Evolutionary conservation across 2,329 filamentous ascomycete species (phyloP), one percentile per base, ranked within the genome.

Genomic region (Biscogniauxia mediterranea): DNA sequence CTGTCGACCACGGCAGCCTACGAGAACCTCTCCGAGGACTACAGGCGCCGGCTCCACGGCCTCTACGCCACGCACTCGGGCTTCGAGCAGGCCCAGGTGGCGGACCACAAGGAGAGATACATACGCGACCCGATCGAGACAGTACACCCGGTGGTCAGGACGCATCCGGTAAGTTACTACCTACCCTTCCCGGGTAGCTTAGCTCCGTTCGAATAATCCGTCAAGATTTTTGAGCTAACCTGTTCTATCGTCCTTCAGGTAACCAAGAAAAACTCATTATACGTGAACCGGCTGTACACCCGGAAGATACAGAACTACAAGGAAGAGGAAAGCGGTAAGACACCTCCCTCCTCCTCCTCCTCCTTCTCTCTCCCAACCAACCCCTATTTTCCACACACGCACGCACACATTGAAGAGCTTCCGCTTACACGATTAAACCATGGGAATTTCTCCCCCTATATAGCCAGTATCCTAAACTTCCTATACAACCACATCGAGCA

Each of bases 91-190:
- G 60, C 60, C 3, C 25, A 54, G 32, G 60, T 62, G 3, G 49
- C 60, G 15, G 60, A 66, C 51, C 69, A 58, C 21, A 64, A 59
- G 32, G 66, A 65, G 32, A 54, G 62, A 15, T 69, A 70, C 28
- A 68, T 67, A 20, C 65, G 71, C 4, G 66, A 66, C 9, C 71
- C 70, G 26, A 67, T 71, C 38, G 70, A 71, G 52, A 69, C 68
- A 1, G 66, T 70, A 42, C 70, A 73, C 52, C 70, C 70, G 8
- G 66, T 69, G 1, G 60, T 72, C 26, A 65, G 71, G 32, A 73
- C 70, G 3, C 71, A 72, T 54, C 71, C 71, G 5, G 71, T 72
- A 20, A 69, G 70, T 1, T 62, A 23, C 23, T 23, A 23, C 5
- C 23, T n/a, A n/a, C 23, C 23, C 23, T 5, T 23, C 23, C 23